These are phyloP conservation scores for Eimeria praecox DNA, from an alignment of 169 alveolate genomes.

Conservation along the genomic window DNA sequence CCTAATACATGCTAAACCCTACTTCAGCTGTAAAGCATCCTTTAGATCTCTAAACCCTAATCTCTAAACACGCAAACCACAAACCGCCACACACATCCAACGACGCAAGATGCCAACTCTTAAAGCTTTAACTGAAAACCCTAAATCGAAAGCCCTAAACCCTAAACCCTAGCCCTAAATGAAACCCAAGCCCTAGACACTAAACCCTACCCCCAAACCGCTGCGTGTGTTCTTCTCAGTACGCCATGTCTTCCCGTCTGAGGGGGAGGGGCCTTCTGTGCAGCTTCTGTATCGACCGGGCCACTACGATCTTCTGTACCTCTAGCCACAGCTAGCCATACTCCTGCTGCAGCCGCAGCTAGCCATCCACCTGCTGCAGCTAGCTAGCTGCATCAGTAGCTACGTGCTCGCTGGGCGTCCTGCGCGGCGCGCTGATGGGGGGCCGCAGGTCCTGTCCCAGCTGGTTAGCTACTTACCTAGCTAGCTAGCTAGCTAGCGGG, in stretches of 20 bases:
- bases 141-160: conserved; percentile 17
- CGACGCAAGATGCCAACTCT: no score
- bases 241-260: conserved; percentile 66
- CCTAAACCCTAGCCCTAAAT: not conserved
- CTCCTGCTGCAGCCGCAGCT: not conserved
- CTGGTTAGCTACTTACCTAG: not conserved
- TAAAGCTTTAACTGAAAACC: not conserved
- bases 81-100: not conserved
- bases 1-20: conserved; percentile 10
- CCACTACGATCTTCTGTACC: conserved; percentile 76
- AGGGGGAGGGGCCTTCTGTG: conserved; percentile 12
- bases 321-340: not conserved
- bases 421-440: no score
- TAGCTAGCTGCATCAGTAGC: not conserved
- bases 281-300: conserved; percentile 82
- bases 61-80: not conserved
- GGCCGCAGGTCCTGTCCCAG: not conserved
- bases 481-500: conserved; percentile 32
- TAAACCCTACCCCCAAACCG: not conserved
- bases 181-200: not conserved
- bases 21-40: no score
- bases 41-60: conserved; percentile 41
- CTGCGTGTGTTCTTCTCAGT: conserved; percentile 36
- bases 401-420: not conserved
- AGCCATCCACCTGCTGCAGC: not conserved